Base-by-base conservation (phyloP, 768 basidiomycete species). In the Scleroderma citrinum region DNA sequence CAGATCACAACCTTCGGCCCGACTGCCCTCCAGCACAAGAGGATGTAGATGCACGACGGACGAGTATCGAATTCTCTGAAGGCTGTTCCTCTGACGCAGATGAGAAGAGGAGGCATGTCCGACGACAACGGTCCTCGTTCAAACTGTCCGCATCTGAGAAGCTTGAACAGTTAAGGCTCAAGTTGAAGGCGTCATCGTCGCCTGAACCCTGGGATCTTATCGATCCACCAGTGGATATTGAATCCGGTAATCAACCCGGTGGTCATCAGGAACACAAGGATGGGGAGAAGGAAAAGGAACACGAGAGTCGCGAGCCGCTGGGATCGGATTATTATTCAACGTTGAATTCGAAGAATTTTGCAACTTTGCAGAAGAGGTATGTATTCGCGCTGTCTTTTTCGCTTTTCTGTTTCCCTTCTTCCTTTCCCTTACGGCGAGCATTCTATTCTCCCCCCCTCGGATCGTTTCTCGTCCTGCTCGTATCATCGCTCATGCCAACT, bases 201-300 rank as follows among this genome's bases (percentile, higher is more conserved):
- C 80, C 85, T 37, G 80, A 79, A 53, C 80, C 79, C 14, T 88
- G 87, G 87, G 85, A 86, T 36, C 68, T 75, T 40, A 62, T 77
- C 20, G 71, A 74, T 36, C 78, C 77, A 12, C 77, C 78, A 5
- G 59, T 69, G 31, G 69, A 69, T 20, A 72, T 72, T 51, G 74
- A 68, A 24, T 13, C 40, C 21, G 16, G 40, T 21, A 26, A 14
- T 42, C 24, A n/a, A 5, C n/a, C n/a, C n/a, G 40, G 21, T 31
- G 49, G 12, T 17, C 17, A 19, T 13, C 6, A 23, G n/a, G 49
- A 36, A 30, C n/a, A 12, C 37, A 42, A 26, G 40, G 24, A 8
- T 24, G 40, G 40, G 14, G 43, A 32, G n/a, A 19, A n/a, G 20
- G 43, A 44, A 30, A 32, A 31, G 16, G 43, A 32, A 7, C 17